These are phyloP conservation scores for Venturia effusa DNA, from an alignment of 2,329 filamentous ascomycete species.

Conservation along the genomic window DNA sequence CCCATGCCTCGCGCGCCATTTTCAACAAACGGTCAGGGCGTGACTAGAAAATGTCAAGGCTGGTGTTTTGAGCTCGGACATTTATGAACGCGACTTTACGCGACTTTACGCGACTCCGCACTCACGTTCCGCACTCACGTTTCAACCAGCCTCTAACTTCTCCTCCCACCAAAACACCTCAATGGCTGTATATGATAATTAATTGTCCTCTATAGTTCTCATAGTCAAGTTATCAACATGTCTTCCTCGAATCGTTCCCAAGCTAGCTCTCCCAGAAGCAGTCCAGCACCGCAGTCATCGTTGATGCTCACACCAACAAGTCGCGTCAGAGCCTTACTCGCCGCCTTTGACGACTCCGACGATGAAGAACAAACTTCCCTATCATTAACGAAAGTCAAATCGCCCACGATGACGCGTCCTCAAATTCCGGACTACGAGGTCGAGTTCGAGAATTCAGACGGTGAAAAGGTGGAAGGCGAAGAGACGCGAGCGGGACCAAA, in stretches of 20 bases:
- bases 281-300: conserved; percentile 9
- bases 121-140: too few relatives aligned
- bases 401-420: background rate
- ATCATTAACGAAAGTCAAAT: background rate
- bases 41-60: background rate
- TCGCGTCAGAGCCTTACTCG: conserved; percentile 40
- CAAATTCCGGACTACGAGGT: background rate
- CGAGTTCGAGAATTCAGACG: conserved; percentile 7
- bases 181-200: background rate
- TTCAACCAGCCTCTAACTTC: background rate
- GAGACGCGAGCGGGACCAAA: background rate
- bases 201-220: background rate
- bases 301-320: conserved; percentile 29
- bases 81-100: background rate
- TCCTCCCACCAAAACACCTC: background rate
- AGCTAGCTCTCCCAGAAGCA: background rate
- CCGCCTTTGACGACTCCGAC: conserved; percentile 30
- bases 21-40: background rate
- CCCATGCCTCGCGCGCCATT: background rate
- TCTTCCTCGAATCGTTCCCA: background rate
- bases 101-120: background rate
- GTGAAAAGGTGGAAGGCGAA: background rate
- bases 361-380: background rate
- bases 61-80: background rate
- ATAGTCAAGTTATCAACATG: background rate